Evolutionary conservation across 1,284 basidiomycete species (phyloP).

Genomic region (Trichosporon inkin): DNA sequence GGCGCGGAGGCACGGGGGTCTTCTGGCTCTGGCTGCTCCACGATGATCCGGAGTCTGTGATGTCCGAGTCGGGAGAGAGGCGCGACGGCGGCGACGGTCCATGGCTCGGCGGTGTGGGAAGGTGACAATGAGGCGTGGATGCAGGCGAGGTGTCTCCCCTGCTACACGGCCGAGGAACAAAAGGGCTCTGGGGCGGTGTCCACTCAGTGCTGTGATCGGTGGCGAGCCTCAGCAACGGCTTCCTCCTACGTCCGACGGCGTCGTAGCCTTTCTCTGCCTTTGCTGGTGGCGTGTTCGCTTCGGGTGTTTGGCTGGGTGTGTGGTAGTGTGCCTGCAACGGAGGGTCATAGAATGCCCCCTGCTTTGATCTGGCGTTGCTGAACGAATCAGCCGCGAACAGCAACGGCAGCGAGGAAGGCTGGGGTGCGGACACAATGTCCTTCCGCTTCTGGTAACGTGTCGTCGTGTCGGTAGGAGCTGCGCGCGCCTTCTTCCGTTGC

Average conservation of each 20-base stretch:
- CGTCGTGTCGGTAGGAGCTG: neutral
- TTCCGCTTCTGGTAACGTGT: neutral
- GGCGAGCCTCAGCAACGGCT: neutral
- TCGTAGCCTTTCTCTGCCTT: neutral
- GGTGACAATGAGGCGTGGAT: neutral
- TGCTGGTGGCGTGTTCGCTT: neutral
- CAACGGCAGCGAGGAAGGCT: slow-evolving; percentile 2
- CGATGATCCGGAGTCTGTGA: neutral
- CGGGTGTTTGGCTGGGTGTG: neutral
- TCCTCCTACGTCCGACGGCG: neutral
- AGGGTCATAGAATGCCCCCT: neutral
- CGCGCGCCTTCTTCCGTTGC: neutral
- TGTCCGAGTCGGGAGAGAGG: neutral
- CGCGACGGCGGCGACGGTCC: neutral
- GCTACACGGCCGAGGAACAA: neutral
- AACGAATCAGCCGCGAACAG: neutral
- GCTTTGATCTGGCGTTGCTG: neutral
- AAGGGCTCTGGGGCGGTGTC: neutral
- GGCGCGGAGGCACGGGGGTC: neutral
- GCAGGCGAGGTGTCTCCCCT: neutral
- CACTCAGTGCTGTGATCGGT: neutral
- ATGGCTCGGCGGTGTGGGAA: neutral
- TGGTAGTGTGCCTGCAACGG: neutral
- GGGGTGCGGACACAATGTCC: neutral
- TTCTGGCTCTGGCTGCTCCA: neutral